Percentiles rank a stretch among this genome's conserved stretches.
Evolutionary conservation across 1,139 yeast genomes (phyloP).

Genomic region (Protomyces inundatus): DNA sequence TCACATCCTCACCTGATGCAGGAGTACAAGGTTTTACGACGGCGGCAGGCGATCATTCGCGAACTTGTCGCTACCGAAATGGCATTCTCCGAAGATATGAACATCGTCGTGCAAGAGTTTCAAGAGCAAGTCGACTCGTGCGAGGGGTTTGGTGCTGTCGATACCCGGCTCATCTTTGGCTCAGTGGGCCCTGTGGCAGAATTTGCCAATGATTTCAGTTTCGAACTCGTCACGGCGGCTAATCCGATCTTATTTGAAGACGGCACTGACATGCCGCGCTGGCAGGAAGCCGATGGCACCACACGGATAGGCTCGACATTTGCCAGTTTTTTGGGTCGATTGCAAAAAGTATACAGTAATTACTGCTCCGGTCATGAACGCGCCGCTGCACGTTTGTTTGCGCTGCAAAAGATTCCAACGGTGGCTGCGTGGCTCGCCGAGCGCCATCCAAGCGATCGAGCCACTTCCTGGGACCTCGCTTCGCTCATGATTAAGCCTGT

Average conservation of each 20-base stretch:
- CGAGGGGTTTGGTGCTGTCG: neutral
- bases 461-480: conserved; percentile 44
- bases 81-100: conserved; percentile 17
- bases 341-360: conserved; percentile 26
- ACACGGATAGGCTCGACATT: conserved; percentile 24
- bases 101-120: conserved; percentile 14
- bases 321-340: conserved; percentile 15
- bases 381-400: conserved; percentile 19
- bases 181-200: conserved; percentile 14
- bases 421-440: conserved; percentile 38
- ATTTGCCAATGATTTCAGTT: conserved; percentile 13
- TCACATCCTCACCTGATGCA: neutral
- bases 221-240: conserved; percentile 4
- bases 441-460: conserved; percentile 30
- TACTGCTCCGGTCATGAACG: conserved; percentile 28
- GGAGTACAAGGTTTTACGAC: neutral
- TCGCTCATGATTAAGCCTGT: conserved; percentile 44
- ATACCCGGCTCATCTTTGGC: conserved; percentile 15
- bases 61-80: conserved; percentile 21
- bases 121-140: neutral
- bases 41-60: conserved; percentile 21
- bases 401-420: conserved; percentile 31
- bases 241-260: conserved; percentile 2
- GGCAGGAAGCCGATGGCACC: conserved; percentile 9
- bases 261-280: neutral